Conservation (phyloP, 768 basidiomycete species). For the Tremella yokohamensis region DNA sequence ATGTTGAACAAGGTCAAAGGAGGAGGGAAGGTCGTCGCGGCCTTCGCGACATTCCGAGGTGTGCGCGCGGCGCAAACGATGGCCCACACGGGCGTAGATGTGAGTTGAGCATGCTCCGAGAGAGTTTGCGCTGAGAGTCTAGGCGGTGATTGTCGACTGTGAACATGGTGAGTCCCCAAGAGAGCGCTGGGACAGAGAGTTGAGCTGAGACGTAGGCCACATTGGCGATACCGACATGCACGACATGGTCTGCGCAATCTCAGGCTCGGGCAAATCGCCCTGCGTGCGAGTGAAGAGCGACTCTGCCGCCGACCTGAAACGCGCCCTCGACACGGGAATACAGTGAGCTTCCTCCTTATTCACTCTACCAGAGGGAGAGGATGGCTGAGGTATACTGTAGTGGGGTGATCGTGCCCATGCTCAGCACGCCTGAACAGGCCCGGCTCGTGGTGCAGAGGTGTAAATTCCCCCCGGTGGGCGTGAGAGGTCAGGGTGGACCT, state of each 20-base stretch:
- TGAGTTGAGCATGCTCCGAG: slow-evolving; percentile 11
- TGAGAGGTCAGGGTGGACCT: slow-evolving; percentile 22
- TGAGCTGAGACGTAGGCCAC: not conserved
- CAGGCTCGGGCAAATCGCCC: slow-evolving; percentile 19
- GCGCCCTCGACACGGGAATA: slow-evolving; percentile 33
- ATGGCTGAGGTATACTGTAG: no score
- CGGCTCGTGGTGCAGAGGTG: slow-evolving; percentile 15
- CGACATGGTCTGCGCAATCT: slow-evolving; percentile 24
- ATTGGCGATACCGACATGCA: slow-evolving; percentile 32
- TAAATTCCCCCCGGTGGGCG: slow-evolving; percentile 31
- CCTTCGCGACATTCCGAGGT: slow-evolving; percentile 11
- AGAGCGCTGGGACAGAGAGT: not conserved
- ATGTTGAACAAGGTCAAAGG: no score
- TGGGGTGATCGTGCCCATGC: slow-evolving; percentile 19
- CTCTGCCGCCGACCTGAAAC: slow-evolving; percentile 19
- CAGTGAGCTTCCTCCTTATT: slow-evolving; percentile 26
- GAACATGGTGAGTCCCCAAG: slow-evolving; percentile 17
- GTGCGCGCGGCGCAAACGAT: slow-evolving; percentile 20
- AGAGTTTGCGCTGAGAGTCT: not conserved
- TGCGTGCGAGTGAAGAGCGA: slow-evolving; percentile 25
- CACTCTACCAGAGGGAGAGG: no score
- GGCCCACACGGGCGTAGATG: slow-evolving; percentile 19
- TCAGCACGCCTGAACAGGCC: slow-evolving; percentile 29
- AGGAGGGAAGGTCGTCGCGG: slow-evolving; percentile 6
- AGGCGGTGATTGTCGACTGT: slow-evolving; percentile 24